Conservation (phyloP, 2,329 filamentous ascomycete genomes). For the Talaromyces funiculosus region DNA sequence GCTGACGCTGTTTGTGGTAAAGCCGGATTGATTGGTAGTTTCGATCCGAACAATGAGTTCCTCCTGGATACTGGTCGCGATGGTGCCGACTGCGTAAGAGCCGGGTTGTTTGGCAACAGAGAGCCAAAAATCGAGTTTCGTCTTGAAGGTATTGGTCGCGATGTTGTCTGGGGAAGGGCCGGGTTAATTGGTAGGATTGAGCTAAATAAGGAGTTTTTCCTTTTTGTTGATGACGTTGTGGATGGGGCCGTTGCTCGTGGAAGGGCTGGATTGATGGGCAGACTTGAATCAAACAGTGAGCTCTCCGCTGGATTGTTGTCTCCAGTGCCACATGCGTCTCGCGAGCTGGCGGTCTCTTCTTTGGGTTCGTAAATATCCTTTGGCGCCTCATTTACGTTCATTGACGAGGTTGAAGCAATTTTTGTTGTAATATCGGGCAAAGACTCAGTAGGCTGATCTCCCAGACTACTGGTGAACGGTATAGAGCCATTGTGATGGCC, state of each 20-base stretch:
- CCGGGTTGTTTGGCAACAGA: slow-evolving; percentile 13
- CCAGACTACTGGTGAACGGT: not conserved
- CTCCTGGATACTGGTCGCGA: slow-evolving; percentile 9
- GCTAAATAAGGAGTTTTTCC: slow-evolving; percentile 4
- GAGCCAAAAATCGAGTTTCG: slow-evolving; percentile 4
- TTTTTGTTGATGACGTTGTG: not conserved
- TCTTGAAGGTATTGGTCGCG: slow-evolving; percentile 15
- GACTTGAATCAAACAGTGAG: not conserved
- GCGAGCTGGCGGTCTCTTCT: not conserved
- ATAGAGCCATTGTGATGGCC: not conserved
- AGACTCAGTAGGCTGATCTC: not conserved
- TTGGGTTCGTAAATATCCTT: not conserved
- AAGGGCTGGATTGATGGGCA: slow-evolving; percentile 16
- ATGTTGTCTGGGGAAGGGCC: slow-evolving; percentile 3
- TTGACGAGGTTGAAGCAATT: not conserved
- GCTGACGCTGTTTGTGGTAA: slow-evolving; percentile 14
- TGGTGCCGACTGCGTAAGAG: slow-evolving; percentile 14
- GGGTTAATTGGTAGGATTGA: slow-evolving; percentile 15
- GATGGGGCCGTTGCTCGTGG: slow-evolving; percentile 12
- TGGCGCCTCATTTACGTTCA: not conserved
- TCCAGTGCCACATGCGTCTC: not conserved
- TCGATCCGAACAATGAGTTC: slow-evolving; percentile 1
- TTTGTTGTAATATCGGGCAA: not conserved
- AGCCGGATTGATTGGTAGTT: not conserved
- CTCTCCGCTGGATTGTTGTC: not conserved